A percentile compares a stretch with the other conserved stretches of the same genome.
phyloP scores from a whole-genome alignment of 768 basidiomycete genomes.

The Rubroboletus pulcherrimus region DNA sequence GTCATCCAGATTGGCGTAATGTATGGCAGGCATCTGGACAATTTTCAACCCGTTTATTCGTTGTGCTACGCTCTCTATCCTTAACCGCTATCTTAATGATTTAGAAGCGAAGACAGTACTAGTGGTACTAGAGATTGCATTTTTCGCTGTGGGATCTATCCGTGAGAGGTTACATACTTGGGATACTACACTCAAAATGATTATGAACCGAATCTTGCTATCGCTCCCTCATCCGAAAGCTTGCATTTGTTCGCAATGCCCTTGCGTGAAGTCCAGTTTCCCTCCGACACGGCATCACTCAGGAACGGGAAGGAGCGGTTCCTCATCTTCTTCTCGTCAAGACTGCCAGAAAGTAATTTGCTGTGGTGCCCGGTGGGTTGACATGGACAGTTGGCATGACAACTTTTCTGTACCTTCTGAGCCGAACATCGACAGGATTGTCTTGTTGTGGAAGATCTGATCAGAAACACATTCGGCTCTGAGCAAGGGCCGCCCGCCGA shows the following conservation, averaged over 20 bases:
- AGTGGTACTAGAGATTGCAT: slow-evolving; percentile 8
- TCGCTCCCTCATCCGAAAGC: not conserved
- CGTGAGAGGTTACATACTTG: slow-evolving; percentile 4
- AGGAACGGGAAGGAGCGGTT: slow-evolving; percentile 45
- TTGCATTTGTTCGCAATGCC: slow-evolving; percentile 41
- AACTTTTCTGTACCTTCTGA: slow-evolving; percentile 3
- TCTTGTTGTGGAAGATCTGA: slow-evolving; percentile 51
- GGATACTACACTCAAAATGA: not conserved
- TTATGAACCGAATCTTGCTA: not conserved
- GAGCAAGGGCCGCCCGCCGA: slow-evolving; percentile 47
- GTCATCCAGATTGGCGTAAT: slow-evolving; percentile 21
- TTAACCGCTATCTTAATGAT: slow-evolving; percentile 20
- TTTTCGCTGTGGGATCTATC: not conserved
- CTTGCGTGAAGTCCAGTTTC: slow-evolving; percentile 37
- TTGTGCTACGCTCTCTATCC: slow-evolving; percentile 2
- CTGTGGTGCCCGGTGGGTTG: slow-evolving; percentile 69
- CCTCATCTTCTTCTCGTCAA: slow-evolving; percentile 69
- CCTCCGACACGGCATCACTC: slow-evolving; percentile 36
- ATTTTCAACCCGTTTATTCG: not conserved
- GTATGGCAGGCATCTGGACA: not conserved
- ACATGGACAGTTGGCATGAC: not conserved
- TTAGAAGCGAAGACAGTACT: slow-evolving; percentile 6
- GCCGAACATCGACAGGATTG: slow-evolving; percentile 53
- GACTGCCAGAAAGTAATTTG: slow-evolving; percentile 44
- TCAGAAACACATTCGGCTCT: slow-evolving; percentile 48